Percentiles rank a stretch among this genome's conserved stretches.
phyloP scores from a whole-genome alignment of 108 stramenopile genomes.

The Skeletonema marinoi region DNA sequence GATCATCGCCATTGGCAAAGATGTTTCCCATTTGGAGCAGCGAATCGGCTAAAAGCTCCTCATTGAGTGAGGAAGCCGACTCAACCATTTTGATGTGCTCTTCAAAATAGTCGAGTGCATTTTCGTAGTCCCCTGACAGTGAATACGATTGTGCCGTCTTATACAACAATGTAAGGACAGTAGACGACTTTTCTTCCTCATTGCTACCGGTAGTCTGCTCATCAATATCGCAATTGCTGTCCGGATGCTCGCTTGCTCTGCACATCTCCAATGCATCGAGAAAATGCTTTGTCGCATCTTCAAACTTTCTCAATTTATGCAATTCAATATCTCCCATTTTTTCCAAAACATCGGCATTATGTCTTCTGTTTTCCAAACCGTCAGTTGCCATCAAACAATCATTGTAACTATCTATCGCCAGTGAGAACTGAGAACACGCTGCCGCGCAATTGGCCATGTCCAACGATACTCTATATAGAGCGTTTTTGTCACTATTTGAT shows the following conservation, averaged over 20 bases:
- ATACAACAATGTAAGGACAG: conserved; percentile 20
- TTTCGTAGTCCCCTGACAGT: conserved; percentile 31
- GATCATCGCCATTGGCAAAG: conserved; percentile 15
- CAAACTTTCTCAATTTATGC: conserved; percentile 29
- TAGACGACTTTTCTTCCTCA: background rate
- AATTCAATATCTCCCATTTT: conserved; percentile 45
- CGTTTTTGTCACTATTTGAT: conserved; percentile 15
- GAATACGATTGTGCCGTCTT: conserved; percentile 33
- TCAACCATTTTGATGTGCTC: conserved; percentile 40
- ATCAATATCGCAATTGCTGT: background rate
- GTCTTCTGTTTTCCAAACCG: conserved; percentile 11
- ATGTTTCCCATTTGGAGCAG: conserved; percentile 31
- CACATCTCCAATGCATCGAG: conserved; percentile 43
- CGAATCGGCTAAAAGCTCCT: conserved; percentile 33
- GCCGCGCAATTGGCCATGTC: conserved; percentile 39
- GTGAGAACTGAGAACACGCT: conserved; percentile 12
- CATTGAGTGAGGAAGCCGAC: conserved; percentile 14
- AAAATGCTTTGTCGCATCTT: conserved; percentile 35
- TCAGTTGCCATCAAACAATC: conserved; percentile 31
- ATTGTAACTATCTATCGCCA: conserved; percentile 45
- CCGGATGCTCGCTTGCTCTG: background rate
- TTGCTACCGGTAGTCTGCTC: background rate
- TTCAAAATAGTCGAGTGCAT: conserved; percentile 43
- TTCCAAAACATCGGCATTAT: conserved; percentile 25
- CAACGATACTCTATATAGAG: conserved; percentile 30